Evolutionary conservation across 176 grass and related monocot genomes (phyloP).

Genomic region (Chrysopogon serrulatus): DNA sequence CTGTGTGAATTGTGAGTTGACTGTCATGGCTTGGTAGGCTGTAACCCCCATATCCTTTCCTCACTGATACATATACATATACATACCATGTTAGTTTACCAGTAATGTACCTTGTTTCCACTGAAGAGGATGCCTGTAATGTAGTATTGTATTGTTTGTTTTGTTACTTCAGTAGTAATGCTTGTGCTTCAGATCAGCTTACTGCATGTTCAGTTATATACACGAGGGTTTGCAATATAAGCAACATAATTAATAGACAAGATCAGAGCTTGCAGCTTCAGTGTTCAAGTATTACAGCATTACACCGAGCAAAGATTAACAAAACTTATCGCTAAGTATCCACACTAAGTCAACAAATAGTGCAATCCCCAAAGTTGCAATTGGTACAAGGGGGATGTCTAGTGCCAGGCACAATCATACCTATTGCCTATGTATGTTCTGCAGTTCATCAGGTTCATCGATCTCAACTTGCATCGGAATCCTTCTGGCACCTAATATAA

Average conservation of each 20-base stretch:
- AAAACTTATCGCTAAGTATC: not conserved
- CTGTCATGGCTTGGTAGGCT: slow-evolving; percentile 30
- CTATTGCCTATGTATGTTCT: not conserved
- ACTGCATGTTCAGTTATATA: not conserved
- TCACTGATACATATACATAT: slow-evolving; percentile 30
- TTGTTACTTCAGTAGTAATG: slow-evolving; percentile 28
- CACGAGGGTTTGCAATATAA: not conserved
- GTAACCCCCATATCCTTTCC: slow-evolving; percentile 33
- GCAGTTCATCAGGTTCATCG: not conserved
- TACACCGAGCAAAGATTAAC: not conserved
- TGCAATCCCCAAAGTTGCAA: not conserved
- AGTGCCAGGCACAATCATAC: not conserved
- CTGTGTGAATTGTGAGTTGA: slow-evolving; percentile 30
- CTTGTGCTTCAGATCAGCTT: not conserved
- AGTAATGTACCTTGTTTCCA: slow-evolving; percentile 21
- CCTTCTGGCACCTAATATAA: not conserved
- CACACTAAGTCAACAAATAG: not conserved
- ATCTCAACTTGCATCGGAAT: not conserved
- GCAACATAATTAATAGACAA: not conserved
- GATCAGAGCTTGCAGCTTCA: not conserved
- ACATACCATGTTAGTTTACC: slow-evolving; percentile 34
- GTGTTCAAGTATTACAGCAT: not conserved
- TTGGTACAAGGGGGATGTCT: not conserved
- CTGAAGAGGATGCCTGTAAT: slow-evolving; percentile 30
- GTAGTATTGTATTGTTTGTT: slow-evolving; percentile 40